Evolutionary conservation across 176 grass and related monocot genomes (phyloP).

Genomic region (Cymbopogon citratus): DNA sequence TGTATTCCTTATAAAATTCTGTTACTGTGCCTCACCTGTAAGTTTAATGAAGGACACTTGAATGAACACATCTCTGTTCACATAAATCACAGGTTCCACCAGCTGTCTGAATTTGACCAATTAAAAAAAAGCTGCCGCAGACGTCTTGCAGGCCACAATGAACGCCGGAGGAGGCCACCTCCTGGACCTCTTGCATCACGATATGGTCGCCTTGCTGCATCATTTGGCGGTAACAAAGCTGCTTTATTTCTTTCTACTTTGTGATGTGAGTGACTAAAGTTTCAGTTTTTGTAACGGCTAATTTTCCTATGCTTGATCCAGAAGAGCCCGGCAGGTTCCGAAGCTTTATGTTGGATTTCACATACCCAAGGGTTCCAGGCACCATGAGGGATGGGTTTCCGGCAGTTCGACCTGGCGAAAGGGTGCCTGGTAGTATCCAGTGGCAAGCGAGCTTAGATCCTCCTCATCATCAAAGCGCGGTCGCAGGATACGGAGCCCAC

Average conservation of each 20-base stretch:
- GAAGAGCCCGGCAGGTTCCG: constrained; percentile 59
- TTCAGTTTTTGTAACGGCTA: background rate
- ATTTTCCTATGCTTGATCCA: constrained; percentile 18
- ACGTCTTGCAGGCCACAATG: constrained; percentile 87
- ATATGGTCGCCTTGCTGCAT: constrained; percentile 49
- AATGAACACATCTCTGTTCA: constrained; percentile 14
- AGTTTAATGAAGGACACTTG: background rate
- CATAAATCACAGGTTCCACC: constrained; percentile 64
- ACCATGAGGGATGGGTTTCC: constrained; percentile 55
- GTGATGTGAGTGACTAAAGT: background rate
- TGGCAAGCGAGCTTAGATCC: constrained; percentile 48
- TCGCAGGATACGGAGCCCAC: constrained; percentile 29
- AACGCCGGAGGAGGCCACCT: constrained; percentile 72
- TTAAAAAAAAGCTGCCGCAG: constrained; percentile 85
- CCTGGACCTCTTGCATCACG: constrained; percentile 56
- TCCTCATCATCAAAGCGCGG: constrained; percentile 30
- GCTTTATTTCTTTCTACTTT: background rate
- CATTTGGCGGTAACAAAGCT: constrained; percentile 48
- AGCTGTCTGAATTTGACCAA: constrained; percentile 77
- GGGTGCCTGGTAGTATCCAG: constrained; percentile 37
- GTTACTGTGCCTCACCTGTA: background rate
- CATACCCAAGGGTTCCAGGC: constrained; percentile 64
- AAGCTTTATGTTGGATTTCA: constrained; percentile 83
- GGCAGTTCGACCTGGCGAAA: constrained; percentile 32
- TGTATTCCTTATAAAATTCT: background rate